Evolutionary conservation across 2,329 filamentous ascomycete species (phyloP), one percentile per base, ranked within the genome.

Genomic region (Shiraia sp.): DNA sequence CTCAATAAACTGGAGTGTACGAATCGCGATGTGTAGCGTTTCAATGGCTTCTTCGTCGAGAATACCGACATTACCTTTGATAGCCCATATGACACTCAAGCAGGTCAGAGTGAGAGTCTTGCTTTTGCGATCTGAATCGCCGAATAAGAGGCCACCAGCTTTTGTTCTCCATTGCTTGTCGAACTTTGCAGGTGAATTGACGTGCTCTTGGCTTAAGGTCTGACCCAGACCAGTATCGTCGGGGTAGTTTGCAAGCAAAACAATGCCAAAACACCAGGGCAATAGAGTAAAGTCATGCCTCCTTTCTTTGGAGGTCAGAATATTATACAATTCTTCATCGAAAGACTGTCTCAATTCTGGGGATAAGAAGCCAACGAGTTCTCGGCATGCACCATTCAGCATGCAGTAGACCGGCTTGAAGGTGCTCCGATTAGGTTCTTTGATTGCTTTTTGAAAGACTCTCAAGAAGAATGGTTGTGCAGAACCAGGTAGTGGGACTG

Each of bases 321-420:
- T 59, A 5, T 55, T 47, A 35, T 51, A 56, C 17, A 69, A 31
- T 22, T 60, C 52, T 12, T 52, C 41, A 22, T 69, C 64, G 15
- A 68, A 63, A 9, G 45, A 41, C 24, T 57, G 50, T 23, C 45
- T 49, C 10, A 37, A 31, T 5, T 58, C 54, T 4, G 47, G 10
- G 2, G 63, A 48, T 14, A 70, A 50, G 8, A 63, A 36, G 12
- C 32, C 33, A 7, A 65, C 43, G 2, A 71, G 56, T 3, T 56
- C 54, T 15, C 50, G 42, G 41, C 68, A 70, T n/a, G 66, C 65
- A 32, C 68, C 68, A 41, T 65, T 62, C 16, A 70, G 54, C 54
- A 69, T 63, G 13, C 36, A 48, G 22, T 68, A 65, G 3, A 69
- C 49, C 4, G 59, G 49, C 27, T 53, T 51, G 4, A 71, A 48